phyloP scores from a whole-genome alignment of 2,329 filamentous ascomycete genomes.

The Thermothelomyces thermophilus region DNA sequence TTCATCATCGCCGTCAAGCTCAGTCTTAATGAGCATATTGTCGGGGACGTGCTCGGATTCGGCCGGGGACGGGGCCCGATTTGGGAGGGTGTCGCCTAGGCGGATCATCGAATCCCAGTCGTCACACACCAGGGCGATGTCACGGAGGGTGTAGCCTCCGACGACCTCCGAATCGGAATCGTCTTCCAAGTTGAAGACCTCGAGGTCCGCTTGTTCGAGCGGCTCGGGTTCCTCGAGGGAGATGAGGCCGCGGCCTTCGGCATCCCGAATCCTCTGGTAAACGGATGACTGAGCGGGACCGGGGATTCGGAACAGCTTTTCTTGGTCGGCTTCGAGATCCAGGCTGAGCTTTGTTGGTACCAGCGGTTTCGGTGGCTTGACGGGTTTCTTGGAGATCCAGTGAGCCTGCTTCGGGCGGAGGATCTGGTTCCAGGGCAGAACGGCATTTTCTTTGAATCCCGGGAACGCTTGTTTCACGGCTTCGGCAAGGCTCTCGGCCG shows the following conservation, averaged over 20 bases:
- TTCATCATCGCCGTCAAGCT: conserved; percentile 48
- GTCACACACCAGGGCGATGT: conserved; percentile 78
- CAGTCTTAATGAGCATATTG: conserved; percentile 29
- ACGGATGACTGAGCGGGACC: conserved; percentile 49
- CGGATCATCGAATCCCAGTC: conserved; percentile 70
- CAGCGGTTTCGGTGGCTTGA: conserved; percentile 73
- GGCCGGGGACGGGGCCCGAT: conserved; percentile 12
- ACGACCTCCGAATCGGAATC: conserved; percentile 58
- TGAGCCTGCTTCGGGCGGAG: conserved; percentile 74
- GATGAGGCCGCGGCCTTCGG: conserved; percentile 43
- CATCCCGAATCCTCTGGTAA: conserved; percentile 50
- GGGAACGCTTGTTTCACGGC: conserved; percentile 76
- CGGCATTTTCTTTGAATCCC: conserved; percentile 65
- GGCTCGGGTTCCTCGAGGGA: conserved; percentile 35
- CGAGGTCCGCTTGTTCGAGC: conserved; percentile 39
- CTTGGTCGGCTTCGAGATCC: conserved; percentile 79
- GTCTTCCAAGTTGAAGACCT: conserved; percentile 33
- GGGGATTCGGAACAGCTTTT: conserved; percentile 74
- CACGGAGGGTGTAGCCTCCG: conserved; percentile 68
- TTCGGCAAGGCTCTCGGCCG: conserved; percentile 67
- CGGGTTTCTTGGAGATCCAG: conserved; percentile 70
- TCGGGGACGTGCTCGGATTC: conserved; percentile 16
- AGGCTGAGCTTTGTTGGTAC: conserved; percentile 82
- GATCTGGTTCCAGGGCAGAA: conserved; percentile 74
- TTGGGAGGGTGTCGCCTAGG: conserved; percentile 32